Conservation (phyloP, 192 early-diverging fungal species). For the Backusella luteola region DNA sequence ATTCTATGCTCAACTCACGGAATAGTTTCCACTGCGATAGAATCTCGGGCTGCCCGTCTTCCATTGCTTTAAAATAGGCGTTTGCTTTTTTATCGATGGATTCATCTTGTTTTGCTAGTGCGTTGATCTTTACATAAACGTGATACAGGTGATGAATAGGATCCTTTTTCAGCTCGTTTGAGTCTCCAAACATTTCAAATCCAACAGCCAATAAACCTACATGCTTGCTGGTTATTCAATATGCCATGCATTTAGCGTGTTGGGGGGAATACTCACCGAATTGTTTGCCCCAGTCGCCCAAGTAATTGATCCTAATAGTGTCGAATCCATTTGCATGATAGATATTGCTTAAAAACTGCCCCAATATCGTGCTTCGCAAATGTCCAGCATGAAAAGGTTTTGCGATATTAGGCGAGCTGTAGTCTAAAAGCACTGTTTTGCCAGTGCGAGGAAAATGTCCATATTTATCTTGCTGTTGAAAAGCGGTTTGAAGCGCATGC, state of each 20-base stretch:
- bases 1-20: conserved; percentile 79
- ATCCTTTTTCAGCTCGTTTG: conserved; percentile 64
- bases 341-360: conserved; percentile 81
- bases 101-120: conserved; percentile 58
- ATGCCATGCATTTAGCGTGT: too few species aligned
- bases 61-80: conserved; percentile 88
- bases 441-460: conserved; percentile 60
- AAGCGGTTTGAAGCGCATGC: conserved; percentile 52
- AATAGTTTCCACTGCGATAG: conserved; percentile 80
- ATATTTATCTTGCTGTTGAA: conserved; percentile 45
- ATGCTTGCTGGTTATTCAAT: neutral
- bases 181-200: conserved; percentile 73
- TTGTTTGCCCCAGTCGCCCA: conserved; percentile 99
- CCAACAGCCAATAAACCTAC: conserved; percentile 86
- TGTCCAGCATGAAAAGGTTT: conserved; percentile 98
- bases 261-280: conserved; percentile 60
- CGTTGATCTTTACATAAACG: conserved; percentile 86
- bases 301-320: conserved; percentile 86
- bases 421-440: conserved; percentile 84
- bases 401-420: conserved; percentile 94
- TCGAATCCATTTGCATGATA: conserved; percentile 80
- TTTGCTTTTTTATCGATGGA: conserved; percentile 74
- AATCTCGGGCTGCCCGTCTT: conserved; percentile 68
- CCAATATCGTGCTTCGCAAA: conserved; percentile 94
- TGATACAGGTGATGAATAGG: conserved; percentile 89